These are phyloP conservation scores for Gossypium laxum DNA, from an alignment of 441 rosid species.

Conservation along the genomic window DNA sequence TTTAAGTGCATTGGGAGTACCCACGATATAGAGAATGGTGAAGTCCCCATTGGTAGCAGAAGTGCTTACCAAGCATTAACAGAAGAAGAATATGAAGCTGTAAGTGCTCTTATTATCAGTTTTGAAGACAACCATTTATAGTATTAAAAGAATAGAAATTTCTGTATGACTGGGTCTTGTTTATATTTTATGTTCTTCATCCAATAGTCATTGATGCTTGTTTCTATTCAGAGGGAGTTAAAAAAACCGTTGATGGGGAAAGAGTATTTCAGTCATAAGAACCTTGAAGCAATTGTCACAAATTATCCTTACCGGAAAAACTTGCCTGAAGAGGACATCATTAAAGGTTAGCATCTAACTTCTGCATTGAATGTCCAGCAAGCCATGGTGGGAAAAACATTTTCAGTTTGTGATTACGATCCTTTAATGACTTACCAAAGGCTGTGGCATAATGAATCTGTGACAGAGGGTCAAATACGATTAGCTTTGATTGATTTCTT, in stretches of 20 bases:
- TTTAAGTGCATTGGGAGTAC: conserved; percentile 80
- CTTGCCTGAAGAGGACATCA: conserved; percentile 65
- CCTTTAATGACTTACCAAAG: conserved; percentile 15
- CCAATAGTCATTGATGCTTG: conserved; percentile 15
- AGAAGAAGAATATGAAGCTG: conserved; percentile 87
- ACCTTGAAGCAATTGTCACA: conserved; percentile 82
- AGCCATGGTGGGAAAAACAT: not conserved
- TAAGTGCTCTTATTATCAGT: conserved; percentile 35
- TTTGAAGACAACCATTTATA: conserved; percentile 3
- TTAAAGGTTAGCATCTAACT: conserved; percentile 51
- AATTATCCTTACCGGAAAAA: conserved; percentile 80
- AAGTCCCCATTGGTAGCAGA: conserved; percentile 43
- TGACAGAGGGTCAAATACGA: conserved; percentile 75
- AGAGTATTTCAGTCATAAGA: conserved; percentile 85
- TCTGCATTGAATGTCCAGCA: not conserved
- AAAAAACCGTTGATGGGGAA: conserved; percentile 82
- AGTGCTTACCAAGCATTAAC: conserved; percentile 69
- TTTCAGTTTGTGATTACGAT: conserved; percentile 6
- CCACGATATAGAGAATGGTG: conserved; percentile 55
- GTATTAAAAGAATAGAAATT: not conserved
- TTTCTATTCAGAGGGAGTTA: conserved; percentile 66
- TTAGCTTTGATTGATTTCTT: conserved; percentile 91
- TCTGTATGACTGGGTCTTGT: not conserved
- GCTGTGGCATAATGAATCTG: conserved; percentile 15
- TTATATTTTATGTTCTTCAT: conserved; percentile 5